Percentiles rank a stretch among this genome's conserved stretches.
These are phyloP conservation scores for Primulina eburnea DNA, from an alignment of 257 asterid species.

Conservation along the genomic window DNA sequence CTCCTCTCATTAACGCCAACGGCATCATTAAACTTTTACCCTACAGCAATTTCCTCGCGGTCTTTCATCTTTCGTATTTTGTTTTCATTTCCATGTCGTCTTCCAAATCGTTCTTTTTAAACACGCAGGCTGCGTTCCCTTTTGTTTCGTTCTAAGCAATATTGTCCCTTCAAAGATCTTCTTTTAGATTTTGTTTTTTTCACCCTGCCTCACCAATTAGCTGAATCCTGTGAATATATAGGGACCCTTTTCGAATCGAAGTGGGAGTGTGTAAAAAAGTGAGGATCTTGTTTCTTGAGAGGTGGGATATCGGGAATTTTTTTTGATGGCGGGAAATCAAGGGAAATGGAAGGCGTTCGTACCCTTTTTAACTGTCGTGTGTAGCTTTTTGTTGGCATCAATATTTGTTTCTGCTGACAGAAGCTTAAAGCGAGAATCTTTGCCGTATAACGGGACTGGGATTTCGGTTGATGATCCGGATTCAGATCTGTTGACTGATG, in stretches of 20 bases:
- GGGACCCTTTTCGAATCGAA: slow-evolving; percentile 23
- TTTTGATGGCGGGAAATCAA: slow-evolving; percentile 48
- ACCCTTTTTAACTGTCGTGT: slow-evolving; percentile 53
- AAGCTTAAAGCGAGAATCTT: slow-evolving; percentile 50
- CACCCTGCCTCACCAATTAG: background rate
- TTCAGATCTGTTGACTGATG: slow-evolving; percentile 34
- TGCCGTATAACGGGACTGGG: slow-evolving; percentile 27
- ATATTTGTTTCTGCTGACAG: slow-evolving; percentile 86
- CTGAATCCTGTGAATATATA: slow-evolving; percentile 9
- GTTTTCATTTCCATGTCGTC: background rate
- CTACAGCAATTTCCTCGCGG: background rate
- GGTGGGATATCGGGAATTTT: slow-evolving; percentile 22
- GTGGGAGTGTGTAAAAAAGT: slow-evolving; percentile 4
- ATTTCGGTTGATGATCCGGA: slow-evolving; percentile 30
- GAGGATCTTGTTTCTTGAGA: slow-evolving; percentile 20
- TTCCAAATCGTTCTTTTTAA: background rate
- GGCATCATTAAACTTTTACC: background rate
- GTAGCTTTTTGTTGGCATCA: slow-evolving; percentile 74
- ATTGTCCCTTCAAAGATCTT: background rate
- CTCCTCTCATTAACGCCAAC: background rate
- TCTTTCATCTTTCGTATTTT: background rate
- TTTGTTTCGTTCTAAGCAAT: background rate
- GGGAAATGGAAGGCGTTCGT: slow-evolving; percentile 56
- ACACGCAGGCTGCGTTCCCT: too few relatives aligned
- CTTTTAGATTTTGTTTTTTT: background rate